phyloP scores from a whole-genome alignment of 768 basidiomycete genomes.

The Leccinum subgranulosum region DNA sequence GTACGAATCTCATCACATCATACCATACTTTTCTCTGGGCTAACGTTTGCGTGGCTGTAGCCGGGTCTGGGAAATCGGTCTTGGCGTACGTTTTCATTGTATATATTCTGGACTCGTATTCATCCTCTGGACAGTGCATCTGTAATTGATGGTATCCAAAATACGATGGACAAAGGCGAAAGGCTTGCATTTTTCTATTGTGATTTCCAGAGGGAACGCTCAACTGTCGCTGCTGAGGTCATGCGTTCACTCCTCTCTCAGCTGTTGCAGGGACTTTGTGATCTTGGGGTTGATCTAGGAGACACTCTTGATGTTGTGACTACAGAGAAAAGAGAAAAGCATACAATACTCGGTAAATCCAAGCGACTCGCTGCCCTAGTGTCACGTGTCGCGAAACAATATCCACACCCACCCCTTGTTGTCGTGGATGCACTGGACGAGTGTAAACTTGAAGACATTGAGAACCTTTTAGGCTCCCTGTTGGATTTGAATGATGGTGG shows the following conservation, averaged over 20 bases:
- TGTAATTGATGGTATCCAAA: neutral
- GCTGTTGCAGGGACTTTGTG: neutral
- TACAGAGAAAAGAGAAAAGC: neutral
- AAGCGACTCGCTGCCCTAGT: neutral
- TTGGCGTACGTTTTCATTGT: neutral
- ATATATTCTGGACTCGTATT: neutral
- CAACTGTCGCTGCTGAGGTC: neutral
- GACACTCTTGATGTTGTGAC: neutral
- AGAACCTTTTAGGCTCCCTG: neutral
- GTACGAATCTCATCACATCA: neutral
- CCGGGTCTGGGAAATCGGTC: neutral
- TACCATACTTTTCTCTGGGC: too few relatives aligned
- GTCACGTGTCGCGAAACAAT: neutral
- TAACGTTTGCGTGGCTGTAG: neutral
- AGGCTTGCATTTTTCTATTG: neutral
- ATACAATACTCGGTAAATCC: neutral
- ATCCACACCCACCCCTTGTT: neutral
- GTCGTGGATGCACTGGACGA: slow-evolving; percentile 19
- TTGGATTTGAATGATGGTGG: neutral
- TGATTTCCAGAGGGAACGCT: neutral
- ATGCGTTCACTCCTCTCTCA: neutral
- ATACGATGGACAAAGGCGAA: neutral
- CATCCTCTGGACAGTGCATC: neutral
- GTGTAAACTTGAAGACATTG: slow-evolving; percentile 2
- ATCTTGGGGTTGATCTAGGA: neutral